Conservation (phyloP, 805 yeast genomes). For the Starmerella geochares region DNA sequence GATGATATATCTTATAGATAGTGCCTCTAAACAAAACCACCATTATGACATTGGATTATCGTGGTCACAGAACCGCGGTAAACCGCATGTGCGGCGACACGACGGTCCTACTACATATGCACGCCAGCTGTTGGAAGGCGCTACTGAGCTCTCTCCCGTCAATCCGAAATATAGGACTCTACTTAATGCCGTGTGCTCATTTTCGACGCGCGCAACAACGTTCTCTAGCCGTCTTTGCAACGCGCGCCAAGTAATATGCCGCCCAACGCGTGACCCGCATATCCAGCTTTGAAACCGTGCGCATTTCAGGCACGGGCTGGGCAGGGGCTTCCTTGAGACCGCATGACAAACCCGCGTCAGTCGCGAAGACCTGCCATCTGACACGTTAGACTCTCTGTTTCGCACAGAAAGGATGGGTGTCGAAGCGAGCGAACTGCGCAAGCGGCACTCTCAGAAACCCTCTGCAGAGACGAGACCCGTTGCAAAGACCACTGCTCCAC, state of each 20-base stretch:
- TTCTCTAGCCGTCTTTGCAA: background rate
- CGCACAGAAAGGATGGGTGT: slow-evolving; percentile 2
- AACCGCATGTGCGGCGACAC: no score
- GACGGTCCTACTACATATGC: no score
- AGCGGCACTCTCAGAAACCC: background rate
- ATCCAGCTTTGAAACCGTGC: background rate
- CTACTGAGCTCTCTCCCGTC: no score
- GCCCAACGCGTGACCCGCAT: background rate
- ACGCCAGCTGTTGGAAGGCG: no score
- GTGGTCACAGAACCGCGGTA: no score
- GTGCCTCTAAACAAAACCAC: no score
- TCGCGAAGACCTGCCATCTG: slow-evolving; percentile 1
- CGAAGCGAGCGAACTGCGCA: slow-evolving; percentile 7
- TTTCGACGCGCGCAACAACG: no score
- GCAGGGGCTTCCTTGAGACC: background rate
- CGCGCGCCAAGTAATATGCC: background rate
- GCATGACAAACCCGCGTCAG: slow-evolving; percentile 8
- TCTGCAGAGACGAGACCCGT: background rate
- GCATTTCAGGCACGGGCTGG: background rate
- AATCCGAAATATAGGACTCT: no score
- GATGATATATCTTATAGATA: no score
- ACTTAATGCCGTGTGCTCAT: no score
- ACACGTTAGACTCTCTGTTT: slow-evolving; percentile 4
- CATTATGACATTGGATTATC: no score
- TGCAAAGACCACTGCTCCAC: background rate